Conservation (phyloP, 2,329 filamentous ascomycete genomes). For the Beauveria caledonica region DNA sequence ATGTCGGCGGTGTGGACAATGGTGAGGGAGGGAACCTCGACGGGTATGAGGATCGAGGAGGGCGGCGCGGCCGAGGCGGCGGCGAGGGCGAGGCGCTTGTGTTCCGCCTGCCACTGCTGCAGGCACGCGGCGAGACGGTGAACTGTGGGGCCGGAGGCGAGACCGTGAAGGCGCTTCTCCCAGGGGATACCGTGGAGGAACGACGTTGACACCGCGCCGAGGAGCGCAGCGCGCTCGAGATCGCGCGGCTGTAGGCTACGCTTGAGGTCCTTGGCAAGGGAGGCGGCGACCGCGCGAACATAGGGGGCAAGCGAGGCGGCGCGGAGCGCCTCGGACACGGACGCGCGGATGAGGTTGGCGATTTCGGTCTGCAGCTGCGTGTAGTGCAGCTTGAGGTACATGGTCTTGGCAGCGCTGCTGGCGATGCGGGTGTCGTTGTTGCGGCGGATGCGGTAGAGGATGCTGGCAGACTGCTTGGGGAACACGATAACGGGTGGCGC, state of each 20-base stretch:
- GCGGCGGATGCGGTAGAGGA: constrained; percentile 70
- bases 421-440: constrained; percentile 30
- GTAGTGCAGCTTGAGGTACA: constrained; percentile 68
- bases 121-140: constrained; percentile 22
- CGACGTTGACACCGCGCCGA: constrained; percentile 41
- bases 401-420: constrained; percentile 33
- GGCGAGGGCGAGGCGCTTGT: constrained; percentile 21
- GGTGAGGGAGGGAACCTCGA: constrained; percentile 77
- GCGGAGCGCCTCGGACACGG: constrained; percentile 32
- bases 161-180: constrained; percentile 40
- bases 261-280: constrained; percentile 36
- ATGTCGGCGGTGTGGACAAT: constrained; percentile 76
- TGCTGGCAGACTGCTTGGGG: constrained; percentile 68
- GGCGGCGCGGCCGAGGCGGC: constrained; percentile 29
- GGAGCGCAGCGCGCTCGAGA: constrained; percentile 47
- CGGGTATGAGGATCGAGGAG: constrained; percentile 71
- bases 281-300: constrained; percentile 36
- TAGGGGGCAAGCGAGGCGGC: constrained; percentile 37
- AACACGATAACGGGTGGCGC: constrained; percentile 54
- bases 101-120: constrained; percentile 24
- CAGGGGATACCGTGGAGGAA: constrained; percentile 40
- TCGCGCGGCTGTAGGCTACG: constrained; percentile 38
- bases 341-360: constrained; percentile 37
- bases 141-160: constrained; percentile 34
- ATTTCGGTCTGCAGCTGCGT: constrained; percentile 70